A percentile compares a stretch with the other conserved stretches of the same genome.
These are phyloP conservation scores for Corylus avellana DNA, from an alignment of 306 rosid species.

Conservation along the genomic window DNA sequence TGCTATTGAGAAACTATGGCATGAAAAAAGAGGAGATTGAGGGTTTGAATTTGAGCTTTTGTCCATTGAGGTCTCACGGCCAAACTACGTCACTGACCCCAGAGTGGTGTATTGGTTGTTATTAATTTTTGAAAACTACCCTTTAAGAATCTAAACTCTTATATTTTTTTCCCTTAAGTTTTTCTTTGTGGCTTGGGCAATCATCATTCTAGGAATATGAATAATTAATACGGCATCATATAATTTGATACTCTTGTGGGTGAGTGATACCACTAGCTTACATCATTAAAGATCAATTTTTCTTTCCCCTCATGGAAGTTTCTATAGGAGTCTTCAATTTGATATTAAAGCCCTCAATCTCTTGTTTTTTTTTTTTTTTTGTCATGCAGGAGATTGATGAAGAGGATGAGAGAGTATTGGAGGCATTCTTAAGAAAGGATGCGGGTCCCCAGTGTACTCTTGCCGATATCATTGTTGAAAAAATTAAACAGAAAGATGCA, in stretches of 20 bases:
- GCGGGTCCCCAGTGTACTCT: slow-evolving; percentile 54
- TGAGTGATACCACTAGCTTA: background rate
- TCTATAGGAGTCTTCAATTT: background rate
- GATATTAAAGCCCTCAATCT: background rate
- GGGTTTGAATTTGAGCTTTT: no score
- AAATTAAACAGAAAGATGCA: slow-evolving; percentile 67
- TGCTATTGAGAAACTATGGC: background rate
- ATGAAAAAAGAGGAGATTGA: background rate
- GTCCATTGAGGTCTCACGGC: background rate
- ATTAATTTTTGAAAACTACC: background rate
- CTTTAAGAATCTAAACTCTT: background rate
- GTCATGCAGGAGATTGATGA: slow-evolving; percentile 52
- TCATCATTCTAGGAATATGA: background rate
- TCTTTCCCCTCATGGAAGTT: background rate
- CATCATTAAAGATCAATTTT: background rate
- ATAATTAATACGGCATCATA: background rate
- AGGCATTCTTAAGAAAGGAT: slow-evolving; percentile 55
- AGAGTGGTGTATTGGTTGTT: background rate
- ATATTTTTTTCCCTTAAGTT: background rate
- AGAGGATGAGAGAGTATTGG: slow-evolving; percentile 69
- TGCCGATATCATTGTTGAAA: slow-evolving; percentile 65
- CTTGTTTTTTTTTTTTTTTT: no score
- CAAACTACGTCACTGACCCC: background rate
- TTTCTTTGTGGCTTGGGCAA: background rate
- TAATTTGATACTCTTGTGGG: background rate